Conservation (phyloP, 208 protist species). For the Trypanosoma boissoni region DNA sequence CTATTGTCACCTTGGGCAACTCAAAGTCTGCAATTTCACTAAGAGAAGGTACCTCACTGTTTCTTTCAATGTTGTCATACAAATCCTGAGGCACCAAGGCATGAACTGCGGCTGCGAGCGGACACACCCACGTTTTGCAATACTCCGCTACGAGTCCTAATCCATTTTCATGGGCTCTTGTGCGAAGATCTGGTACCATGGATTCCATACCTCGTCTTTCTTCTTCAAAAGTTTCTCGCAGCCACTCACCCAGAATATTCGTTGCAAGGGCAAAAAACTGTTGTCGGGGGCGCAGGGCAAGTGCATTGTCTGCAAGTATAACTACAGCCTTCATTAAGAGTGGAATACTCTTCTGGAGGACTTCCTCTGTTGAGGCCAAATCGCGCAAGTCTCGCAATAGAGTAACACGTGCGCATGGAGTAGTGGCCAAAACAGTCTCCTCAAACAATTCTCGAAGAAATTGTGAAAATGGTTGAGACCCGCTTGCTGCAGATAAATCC, state of each 20-base stretch:
- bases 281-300: conserved; percentile 49
- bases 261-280: conserved; percentile 45
- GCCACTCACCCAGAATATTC: conserved; percentile 43
- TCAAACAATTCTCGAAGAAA: conserved; percentile 53
- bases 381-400: conserved; percentile 38
- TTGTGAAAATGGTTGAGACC: conserved; percentile 21
- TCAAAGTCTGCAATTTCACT: conserved; percentile 17
- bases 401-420: conserved; percentile 27
- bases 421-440: conserved; percentile 44
- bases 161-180: conserved; percentile 12
- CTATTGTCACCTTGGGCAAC: neutral
- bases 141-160: conserved; percentile 42
- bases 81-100: conserved; percentile 69
- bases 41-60: conserved; percentile 28
- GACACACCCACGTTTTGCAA: conserved; percentile 39
- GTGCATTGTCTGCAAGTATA: conserved; percentile 51
- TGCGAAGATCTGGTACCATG: conserved; percentile 27
- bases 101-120: conserved; percentile 35
- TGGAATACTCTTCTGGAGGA: conserved; percentile 41
- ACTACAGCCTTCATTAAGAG: conserved; percentile 51
- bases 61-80: conserved; percentile 69
- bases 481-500: conserved; percentile 21
- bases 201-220: conserved; percentile 36
- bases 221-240: conserved; percentile 51
- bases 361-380: conserved; percentile 28